Conservation (phyloP, 2,329 filamentous ascomycete species). For the Aspergillus texensis region DNA sequence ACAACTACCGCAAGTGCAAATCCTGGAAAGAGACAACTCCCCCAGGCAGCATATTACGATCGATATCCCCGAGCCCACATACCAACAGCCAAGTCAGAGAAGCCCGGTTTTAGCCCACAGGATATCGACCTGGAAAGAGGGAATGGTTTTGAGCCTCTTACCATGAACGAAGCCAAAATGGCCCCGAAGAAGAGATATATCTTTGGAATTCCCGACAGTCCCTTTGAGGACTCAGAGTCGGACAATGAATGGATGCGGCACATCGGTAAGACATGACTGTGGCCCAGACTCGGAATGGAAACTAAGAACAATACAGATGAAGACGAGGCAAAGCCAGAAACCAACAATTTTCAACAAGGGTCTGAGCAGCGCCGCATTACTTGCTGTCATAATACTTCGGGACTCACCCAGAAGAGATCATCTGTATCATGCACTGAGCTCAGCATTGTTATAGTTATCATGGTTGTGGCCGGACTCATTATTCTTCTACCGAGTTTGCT, state of each 20-base stretch:
- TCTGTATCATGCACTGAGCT: neutral
- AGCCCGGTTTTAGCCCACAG: neutral
- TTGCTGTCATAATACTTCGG: neutral
- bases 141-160: neutral
- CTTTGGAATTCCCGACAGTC: neutral
- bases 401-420: neutral
- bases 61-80: neutral
- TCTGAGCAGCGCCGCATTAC: neutral
- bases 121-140: neutral
- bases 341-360: neutral
- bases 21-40: neutral
- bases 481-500: neutral
- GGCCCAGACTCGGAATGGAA: neutral
- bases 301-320: neutral
- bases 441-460: neutral
- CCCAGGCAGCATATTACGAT: neutral
- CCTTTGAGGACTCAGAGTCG: neutral
- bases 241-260: neutral
- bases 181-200: neutral
- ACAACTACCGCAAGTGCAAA: neutral
- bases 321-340: neutral
- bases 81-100: neutral
- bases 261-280: neutral
- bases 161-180: neutral
- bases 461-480: neutral